Conservation (phyloP, 805 yeast species). For the Nakazawaea wyomingensis region DNA sequence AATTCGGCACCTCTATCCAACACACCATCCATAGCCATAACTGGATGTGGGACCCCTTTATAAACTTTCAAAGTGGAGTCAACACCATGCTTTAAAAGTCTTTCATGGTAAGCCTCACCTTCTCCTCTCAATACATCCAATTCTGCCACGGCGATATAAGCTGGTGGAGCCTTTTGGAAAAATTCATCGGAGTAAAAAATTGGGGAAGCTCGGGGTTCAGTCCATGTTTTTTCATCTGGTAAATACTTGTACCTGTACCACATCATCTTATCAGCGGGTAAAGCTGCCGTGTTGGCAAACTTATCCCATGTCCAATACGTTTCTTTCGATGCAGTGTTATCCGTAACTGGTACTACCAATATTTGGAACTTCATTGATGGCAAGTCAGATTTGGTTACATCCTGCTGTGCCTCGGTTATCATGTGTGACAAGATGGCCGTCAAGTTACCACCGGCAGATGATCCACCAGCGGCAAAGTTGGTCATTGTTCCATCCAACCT, state of each 20-base stretch:
- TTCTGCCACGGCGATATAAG: slow-evolving; percentile 36
- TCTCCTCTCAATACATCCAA: slow-evolving; percentile 41
- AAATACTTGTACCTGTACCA: slow-evolving; percentile 39
- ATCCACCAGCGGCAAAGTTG: slow-evolving; percentile 37
- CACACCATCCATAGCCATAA: slow-evolving; percentile 39
- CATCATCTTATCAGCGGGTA: slow-evolving; percentile 39
- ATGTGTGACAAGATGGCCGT: slow-evolving; percentile 23
- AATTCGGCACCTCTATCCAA: slow-evolving; percentile 12
- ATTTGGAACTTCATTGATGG: slow-evolving; percentile 35
- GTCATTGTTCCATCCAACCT: slow-evolving; percentile 24
- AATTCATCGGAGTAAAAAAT: slow-evolving; percentile 34
- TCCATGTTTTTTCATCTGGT: slow-evolving; percentile 31
- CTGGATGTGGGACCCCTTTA: slow-evolving; percentile 43
- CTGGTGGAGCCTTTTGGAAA: slow-evolving; percentile 34
- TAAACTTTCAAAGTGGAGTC: slow-evolving; percentile 29
- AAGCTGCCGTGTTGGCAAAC: slow-evolving; percentile 34
- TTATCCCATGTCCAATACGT: slow-evolving; percentile 34
- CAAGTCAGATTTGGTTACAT: slow-evolving; percentile 22
- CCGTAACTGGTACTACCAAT: slow-evolving; percentile 40
- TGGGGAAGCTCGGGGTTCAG: slow-evolving; percentile 34
- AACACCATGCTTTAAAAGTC: slow-evolving; percentile 32
- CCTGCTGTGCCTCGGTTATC: slow-evolving; percentile 29
- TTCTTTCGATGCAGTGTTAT: slow-evolving; percentile 33
- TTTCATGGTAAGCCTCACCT: slow-evolving; percentile 36
- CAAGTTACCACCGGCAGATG: slow-evolving; percentile 41